These are phyloP conservation scores for Oropetium thomaeum DNA, from an alignment of 176 grass and related monocot genomes.

Conservation along the genomic window DNA sequence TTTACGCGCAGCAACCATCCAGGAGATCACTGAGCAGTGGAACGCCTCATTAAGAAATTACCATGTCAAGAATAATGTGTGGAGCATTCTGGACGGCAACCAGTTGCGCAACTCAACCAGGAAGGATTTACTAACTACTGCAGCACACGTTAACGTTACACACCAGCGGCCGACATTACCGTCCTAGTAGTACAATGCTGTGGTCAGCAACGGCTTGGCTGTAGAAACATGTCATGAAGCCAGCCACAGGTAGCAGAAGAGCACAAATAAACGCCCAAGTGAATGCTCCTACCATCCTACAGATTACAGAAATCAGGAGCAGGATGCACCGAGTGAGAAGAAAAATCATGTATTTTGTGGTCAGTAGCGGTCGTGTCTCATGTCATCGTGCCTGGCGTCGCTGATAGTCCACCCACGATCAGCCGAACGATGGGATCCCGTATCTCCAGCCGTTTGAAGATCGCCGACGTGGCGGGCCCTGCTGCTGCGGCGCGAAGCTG, in stretches of 20 bases:
- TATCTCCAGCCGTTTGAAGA: constrained; percentile 74
- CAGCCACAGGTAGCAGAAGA: background rate
- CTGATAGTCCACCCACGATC: constrained; percentile 23
- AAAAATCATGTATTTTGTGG: constrained; percentile 6
- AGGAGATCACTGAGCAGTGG: background rate
- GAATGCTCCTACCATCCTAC: constrained; percentile 8
- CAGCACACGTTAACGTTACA: too few species aligned
- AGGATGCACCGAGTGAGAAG: background rate
- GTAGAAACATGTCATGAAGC: constrained; percentile 29
- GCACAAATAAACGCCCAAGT: constrained; percentile 3
- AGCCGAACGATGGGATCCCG: constrained; percentile 54
- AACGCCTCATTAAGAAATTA: background rate
- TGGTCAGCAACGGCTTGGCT: constrained; percentile 19
- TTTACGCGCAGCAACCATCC: background rate
- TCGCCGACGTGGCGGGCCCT: constrained; percentile 28
- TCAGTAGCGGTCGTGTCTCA: constrained; percentile 36
- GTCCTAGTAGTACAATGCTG: background rate
- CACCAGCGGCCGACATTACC: background rate
- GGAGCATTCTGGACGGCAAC: background rate
- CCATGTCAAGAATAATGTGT: background rate
- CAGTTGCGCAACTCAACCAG: background rate
- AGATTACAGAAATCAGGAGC: background rate
- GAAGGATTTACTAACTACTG: background rate
- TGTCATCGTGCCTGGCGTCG: background rate
- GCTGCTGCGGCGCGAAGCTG: constrained; percentile 74